Conservation (phyloP, 225 moss, liverwort and hornwort genomes). For the Bryum argenteum region DNA sequence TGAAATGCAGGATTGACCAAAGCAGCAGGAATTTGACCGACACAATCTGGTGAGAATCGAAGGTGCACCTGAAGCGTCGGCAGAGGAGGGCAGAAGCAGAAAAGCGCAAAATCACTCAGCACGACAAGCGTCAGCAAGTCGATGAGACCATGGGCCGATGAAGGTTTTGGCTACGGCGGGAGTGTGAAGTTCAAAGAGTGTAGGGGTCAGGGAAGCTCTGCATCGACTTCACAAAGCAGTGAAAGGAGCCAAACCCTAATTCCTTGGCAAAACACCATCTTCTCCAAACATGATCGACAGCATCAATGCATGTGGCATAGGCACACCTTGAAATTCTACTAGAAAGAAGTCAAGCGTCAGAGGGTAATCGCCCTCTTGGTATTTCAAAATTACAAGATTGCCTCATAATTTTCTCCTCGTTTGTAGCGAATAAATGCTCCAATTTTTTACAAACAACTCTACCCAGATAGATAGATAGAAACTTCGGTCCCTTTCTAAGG, state of each 20-base stretch:
- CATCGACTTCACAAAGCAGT: neutral
- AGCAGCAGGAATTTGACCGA: neutral
- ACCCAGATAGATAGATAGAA: too few relatives aligned
- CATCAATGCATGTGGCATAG: too few relatives aligned
- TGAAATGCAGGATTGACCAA: neutral
- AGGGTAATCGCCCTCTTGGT: too few relatives aligned
- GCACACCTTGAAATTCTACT: too few relatives aligned
- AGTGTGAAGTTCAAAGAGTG: slow-evolving; percentile 18
- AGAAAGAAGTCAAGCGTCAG: too few relatives aligned
- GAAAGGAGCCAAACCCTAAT: slow-evolving; percentile 33
- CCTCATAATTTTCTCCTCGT: too few relatives aligned
- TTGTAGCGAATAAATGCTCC: too few relatives aligned
- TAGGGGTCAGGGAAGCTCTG: neutral
- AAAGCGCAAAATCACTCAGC: neutral
- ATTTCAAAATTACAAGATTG: too few relatives aligned
- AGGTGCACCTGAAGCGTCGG: neutral
- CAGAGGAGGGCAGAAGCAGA: slow-evolving; percentile 1
- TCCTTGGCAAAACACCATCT: slow-evolving; percentile 3
- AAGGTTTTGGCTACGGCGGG: slow-evolving; percentile 26
- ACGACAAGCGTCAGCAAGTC: neutral
- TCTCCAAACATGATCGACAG: too few relatives aligned
- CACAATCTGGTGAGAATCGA: neutral
- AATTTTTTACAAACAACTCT: too few relatives aligned
- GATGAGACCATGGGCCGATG: neutral
- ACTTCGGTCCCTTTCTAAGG: too few relatives aligned